Conservation (phyloP, 257 asterid genomes). For the Forsythia suspensa region DNA sequence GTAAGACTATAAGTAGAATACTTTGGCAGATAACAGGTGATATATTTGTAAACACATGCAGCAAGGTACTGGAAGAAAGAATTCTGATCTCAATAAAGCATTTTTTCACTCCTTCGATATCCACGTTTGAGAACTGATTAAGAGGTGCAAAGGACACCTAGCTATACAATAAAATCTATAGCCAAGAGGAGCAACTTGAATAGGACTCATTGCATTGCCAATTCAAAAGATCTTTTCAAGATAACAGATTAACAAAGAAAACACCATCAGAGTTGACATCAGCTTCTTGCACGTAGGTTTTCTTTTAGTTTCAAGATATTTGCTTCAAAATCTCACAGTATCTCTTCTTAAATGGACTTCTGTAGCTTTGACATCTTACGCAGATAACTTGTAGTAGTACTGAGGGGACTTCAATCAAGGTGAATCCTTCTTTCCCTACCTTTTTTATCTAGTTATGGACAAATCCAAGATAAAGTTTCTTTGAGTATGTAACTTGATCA, state of each 20-base stretch:
- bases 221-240: background rate
- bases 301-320: background rate
- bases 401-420: background rate
- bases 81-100: background rate
- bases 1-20: too few species aligned
- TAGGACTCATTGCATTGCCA: background rate
- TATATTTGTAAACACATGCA: background rate
- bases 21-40: background rate
- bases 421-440: background rate
- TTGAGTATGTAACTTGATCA: background rate
- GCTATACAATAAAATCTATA: background rate
- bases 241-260: background rate
- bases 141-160: background rate
- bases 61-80: conserved; percentile 1
- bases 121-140: background rate
- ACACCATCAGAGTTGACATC: background rate
- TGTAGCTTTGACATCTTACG: background rate
- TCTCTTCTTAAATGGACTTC: background rate
- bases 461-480: background rate
- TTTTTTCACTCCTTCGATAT: background rate
- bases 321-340: background rate
- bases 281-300: background rate
- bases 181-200: background rate
- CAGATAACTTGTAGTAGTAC: conserved; percentile 3
- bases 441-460: background rate